Conservation (phyloP, 768 basidiomycete genomes). For the Amanita brunnescens region DNA sequence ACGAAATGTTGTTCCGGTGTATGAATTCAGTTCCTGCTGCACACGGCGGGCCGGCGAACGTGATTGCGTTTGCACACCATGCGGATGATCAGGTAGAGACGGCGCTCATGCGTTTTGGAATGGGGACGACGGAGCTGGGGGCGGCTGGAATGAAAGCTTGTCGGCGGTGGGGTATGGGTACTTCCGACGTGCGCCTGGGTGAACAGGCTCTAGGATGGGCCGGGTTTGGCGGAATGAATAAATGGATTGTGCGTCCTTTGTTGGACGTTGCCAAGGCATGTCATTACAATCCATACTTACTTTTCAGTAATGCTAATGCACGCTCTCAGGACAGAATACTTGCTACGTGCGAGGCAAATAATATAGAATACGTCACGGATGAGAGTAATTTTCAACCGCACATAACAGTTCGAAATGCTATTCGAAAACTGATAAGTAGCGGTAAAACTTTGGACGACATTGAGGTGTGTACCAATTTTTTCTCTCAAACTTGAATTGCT, state of each 20-base stretch:
- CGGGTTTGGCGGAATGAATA: slow-evolving; percentile 50
- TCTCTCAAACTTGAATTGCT: neutral
- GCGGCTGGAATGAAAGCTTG: slow-evolving; percentile 59
- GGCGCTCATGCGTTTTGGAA: slow-evolving; percentile 56
- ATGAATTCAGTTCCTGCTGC: slow-evolving; percentile 10
- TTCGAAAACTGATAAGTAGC: slow-evolving; percentile 39
- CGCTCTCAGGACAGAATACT: slow-evolving; percentile 63
- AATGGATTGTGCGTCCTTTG: slow-evolving; percentile 68
- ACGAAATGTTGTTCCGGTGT: slow-evolving; percentile 37
- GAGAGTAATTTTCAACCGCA: slow-evolving; percentile 68
- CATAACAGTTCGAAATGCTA: slow-evolving; percentile 62
- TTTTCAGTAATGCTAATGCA: slow-evolving; percentile 4
- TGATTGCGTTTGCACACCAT: slow-evolving; percentile 68
- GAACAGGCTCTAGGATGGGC: slow-evolving; percentile 28
- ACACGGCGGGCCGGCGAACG: slow-evolving; percentile 18
- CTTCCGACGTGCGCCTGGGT: slow-evolving; percentile 9
- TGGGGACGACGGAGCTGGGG: slow-evolving; percentile 46
- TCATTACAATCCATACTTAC: neutral
- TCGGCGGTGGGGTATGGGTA: slow-evolving; percentile 78
- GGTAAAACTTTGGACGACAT: slow-evolving; percentile 8
- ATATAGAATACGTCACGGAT: slow-evolving; percentile 56
- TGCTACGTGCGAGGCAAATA: slow-evolving; percentile 61
- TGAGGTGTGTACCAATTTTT: slow-evolving; percentile 12
- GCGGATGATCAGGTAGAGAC: slow-evolving; percentile 83
- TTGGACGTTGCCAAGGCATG: slow-evolving; percentile 60